A percentile compares a stretch with the other conserved stretches of the same genome.
Conservation (phyloP, 2,329 filamentous ascomycete species). For the Xylaria sp. region DNA sequence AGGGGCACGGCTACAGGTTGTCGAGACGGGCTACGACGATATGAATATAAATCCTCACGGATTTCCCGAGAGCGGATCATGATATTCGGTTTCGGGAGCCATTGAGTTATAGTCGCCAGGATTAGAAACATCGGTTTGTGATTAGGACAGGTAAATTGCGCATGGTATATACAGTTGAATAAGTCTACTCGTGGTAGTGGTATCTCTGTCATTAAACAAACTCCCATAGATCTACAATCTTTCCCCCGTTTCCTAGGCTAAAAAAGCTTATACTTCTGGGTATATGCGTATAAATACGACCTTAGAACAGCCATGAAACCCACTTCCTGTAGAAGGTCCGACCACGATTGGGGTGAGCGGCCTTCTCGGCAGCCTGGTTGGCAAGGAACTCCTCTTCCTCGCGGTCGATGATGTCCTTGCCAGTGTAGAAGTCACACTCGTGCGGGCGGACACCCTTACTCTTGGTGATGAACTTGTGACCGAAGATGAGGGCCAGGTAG, state of each 20-base stretch:
- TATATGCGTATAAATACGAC: not conserved
- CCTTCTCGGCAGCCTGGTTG: conserved; percentile 56
- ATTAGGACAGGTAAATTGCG: not conserved
- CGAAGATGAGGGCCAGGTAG: conserved; percentile 75
- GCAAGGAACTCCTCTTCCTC: conserved; percentile 78
- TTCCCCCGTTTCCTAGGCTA: not conserved
- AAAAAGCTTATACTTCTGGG: conserved; percentile 1
- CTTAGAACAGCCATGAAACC: conserved; percentile 70
- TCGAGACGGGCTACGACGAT: not conserved
- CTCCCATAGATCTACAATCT: conserved; percentile 13
- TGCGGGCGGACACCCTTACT: conserved; percentile 65
- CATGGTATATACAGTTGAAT: conserved; percentile 1
- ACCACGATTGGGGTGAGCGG: conserved; percentile 46
- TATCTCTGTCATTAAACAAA: conserved; percentile 30
- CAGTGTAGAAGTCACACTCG: conserved; percentile 75
- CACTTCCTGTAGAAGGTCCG: conserved; percentile 68
- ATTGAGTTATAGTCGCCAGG: not conserved
- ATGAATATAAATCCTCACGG: not conserved
- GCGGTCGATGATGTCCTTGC: conserved; percentile 77
- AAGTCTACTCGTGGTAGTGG: conserved; percentile 24
- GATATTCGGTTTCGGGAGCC: not conserved
- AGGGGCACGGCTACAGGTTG: not conserved
- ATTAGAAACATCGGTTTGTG: not conserved
- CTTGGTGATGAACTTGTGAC: conserved; percentile 70
- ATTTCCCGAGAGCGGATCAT: too few relatives aligned